Evolutionary conservation across 768 basidiomycete species (phyloP), one percentile per base, ranked within the genome.

Genomic region (Gelatoporia subvermispora): DNA sequence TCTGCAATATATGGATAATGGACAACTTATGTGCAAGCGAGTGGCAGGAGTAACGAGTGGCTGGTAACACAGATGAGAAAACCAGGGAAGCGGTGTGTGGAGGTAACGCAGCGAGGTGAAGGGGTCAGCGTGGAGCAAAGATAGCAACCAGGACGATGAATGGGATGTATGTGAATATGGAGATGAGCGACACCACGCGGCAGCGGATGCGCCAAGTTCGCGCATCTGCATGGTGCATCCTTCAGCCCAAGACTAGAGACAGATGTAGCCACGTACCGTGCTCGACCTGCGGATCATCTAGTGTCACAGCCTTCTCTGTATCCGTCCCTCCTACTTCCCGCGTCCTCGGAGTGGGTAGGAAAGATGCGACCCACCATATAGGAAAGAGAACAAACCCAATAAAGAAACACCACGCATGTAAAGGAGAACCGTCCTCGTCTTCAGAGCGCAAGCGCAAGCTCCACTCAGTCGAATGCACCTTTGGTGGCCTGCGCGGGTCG

Each of bases 221-320:
- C 9, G 86, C 84, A 63, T 90, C 88, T 89, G 54, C 34, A 35
- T 47, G n/a, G 23, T 51, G 39, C 39, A 24, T 9, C 10, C 34
- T 60, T 16, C 23, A 41, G 35, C 17, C n/a, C 25, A 49, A 35
- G 28, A 39, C 17, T 15, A 44, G 15, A 34, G 52, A 23, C 35
- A 16, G 31, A 34, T 36, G 13, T 10, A 4, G 41, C 28, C 20
- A 68, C 84, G 58, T 56, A 88, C 88, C 82, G 60, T 77, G 75
- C 60, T 89, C 88, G 47, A 88, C 76, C 60, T 89, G 87, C 22
- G 87, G 87, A 65, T 89, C 85, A 58, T 88, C 86, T 41, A 88
- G 68, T 23, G 83, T 71, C 15, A 88, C 85, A 35, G 69, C 82
- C 63, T 87, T 88, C 67, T 88, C 85, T 41, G 67, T 63, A 48